These are phyloP conservation scores for Boletus fagicola DNA, from an alignment of 768 basidiomycete species.

Conservation along the genomic window DNA sequence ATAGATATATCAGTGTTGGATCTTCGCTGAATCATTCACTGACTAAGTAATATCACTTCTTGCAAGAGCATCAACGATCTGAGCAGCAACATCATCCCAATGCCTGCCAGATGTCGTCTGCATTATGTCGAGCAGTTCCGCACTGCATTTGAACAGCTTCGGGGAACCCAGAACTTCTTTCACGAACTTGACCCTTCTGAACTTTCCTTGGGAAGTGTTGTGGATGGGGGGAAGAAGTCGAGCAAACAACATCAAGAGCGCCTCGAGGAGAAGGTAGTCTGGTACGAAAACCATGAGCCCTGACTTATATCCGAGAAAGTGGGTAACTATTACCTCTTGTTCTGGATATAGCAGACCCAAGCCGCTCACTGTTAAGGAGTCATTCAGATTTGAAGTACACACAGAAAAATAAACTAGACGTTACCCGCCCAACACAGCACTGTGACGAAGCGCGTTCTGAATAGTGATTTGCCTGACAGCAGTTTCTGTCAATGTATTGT, in stretches of 20 bases:
- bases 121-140: constrained; percentile 41
- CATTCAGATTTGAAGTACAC: neutral
- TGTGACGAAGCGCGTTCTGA: constrained; percentile 45
- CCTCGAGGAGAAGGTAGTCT: constrained; percentile 61
- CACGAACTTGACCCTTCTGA: constrained; percentile 46
- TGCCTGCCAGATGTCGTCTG: constrained; percentile 41
- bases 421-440: constrained; percentile 50
- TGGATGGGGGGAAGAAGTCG: constrained; percentile 50
- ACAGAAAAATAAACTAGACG: constrained; percentile 1
- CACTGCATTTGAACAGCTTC: constrained; percentile 36
- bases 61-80: constrained; percentile 49
- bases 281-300: neutral
- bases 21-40: constrained; percentile 22
- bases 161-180: constrained; percentile 48
- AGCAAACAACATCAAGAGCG: constrained; percentile 55
- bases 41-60: constrained; percentile 47
- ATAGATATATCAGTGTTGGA: constrained; percentile 5
- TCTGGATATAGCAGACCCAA: constrained; percentile 49
- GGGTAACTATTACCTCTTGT: constrained; percentile 42
- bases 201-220: constrained; percentile 33
- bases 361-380: constrained; percentile 34
- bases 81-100: constrained; percentile 53
- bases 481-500: constrained; percentile 50
- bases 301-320: neutral
- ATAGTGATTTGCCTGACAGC: constrained; percentile 41